Conservation (phyloP, 495 filamentous ascomycete species). For the Coniosporium apollinis region DNA sequence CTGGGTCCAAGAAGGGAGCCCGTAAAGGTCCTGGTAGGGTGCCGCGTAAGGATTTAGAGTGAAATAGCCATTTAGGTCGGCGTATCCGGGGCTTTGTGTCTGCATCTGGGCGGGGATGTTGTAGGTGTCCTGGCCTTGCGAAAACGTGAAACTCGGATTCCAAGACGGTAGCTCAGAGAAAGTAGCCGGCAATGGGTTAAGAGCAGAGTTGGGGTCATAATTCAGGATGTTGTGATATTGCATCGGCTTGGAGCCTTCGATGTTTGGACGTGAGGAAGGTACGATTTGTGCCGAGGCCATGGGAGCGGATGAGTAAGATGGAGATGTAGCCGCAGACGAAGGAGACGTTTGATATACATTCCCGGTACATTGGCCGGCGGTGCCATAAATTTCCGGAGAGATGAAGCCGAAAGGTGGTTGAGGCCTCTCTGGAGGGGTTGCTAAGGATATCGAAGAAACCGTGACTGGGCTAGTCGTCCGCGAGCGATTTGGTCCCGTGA, state of each 20-base stretch:
- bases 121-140: conserved; percentile 6
- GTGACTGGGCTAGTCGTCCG: conserved; percentile 20
- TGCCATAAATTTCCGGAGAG: no score
- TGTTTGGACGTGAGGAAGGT: conserved; percentile 3
- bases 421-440: conserved; percentile 13
- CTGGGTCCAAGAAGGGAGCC: background rate
- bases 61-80: background rate
- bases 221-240: conserved; percentile 7
- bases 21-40: background rate
- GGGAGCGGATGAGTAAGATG: background rate
- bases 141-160: conserved; percentile 3
- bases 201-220: conserved; percentile 17
- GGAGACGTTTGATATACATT: background rate
- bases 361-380: background rate
- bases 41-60: background rate
- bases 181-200: conserved; percentile 17
- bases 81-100: background rate
- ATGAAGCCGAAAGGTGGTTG: conserved; percentile 19
- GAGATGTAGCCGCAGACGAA: background rate
- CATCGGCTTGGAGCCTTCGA: conserved; percentile 7
- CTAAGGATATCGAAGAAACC: conserved; percentile 15
- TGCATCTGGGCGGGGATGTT: background rate
- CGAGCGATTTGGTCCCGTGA: conserved; percentile 15
- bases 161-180: conserved; percentile 9
- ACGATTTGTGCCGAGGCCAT: background rate